Conservation (phyloP, 108 stramenopile species). For the Mediolabrus comicus region DNA sequence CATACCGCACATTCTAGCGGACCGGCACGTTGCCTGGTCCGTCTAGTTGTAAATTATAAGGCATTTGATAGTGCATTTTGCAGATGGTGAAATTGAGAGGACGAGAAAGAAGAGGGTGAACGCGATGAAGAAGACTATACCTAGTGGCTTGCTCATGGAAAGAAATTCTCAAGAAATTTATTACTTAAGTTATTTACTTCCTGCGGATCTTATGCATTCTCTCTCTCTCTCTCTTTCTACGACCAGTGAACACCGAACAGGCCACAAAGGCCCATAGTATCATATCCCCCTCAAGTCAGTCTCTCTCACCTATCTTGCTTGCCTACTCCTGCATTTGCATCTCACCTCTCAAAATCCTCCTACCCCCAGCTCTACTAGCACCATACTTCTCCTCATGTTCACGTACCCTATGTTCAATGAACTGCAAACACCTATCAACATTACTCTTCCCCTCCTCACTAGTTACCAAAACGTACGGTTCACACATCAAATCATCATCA, state of each 20-base stretch:
- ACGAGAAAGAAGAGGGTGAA: too few species aligned
- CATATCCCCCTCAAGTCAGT: not conserved
- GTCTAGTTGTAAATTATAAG: too few species aligned
- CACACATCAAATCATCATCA: constrained; percentile 9
- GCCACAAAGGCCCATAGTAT: too few species aligned
- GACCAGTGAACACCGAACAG: not conserved
- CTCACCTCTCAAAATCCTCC: constrained; percentile 16
- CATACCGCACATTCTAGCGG: too few species aligned
- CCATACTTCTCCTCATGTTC: constrained; percentile 34
- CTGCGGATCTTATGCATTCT: not conserved
- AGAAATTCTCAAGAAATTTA: too few species aligned
- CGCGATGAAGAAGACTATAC: too few species aligned
- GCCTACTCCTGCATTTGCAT: not conserved
- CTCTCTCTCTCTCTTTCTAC: not conserved
- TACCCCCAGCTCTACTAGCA: constrained; percentile 6
- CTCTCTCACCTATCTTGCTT: too few species aligned
- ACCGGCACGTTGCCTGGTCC: too few species aligned
- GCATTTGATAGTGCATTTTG: too few species aligned
- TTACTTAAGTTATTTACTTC: not conserved
- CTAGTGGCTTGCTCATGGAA: too few species aligned
- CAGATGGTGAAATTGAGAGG: too few species aligned
- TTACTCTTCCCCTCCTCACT: constrained; percentile 24
- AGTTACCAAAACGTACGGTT: constrained; percentile 36
- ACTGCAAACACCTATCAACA: constrained; percentile 40
- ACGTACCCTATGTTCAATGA: constrained; percentile 35